Conservation (phyloP, 2,329 filamentous ascomycete species). For the Allantophomopsis lycopodina region DNA sequence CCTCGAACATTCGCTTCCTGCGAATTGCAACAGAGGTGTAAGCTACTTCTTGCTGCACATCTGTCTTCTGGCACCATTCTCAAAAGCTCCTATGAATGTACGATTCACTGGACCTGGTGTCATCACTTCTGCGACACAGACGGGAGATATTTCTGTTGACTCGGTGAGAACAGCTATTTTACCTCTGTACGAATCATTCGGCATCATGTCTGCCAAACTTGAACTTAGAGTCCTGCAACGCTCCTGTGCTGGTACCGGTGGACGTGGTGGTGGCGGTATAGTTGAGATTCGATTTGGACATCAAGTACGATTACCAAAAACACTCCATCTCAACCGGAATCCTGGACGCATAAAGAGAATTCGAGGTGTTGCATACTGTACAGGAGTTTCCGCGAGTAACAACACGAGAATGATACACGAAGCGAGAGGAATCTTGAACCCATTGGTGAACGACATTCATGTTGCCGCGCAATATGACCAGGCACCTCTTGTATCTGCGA, state of each 20-base stretch:
- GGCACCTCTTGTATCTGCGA: conserved; percentile 39
- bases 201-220: conserved; percentile 65
- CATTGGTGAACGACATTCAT: conserved; percentile 77
- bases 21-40: conserved; percentile 64
- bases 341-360: conserved; percentile 79
- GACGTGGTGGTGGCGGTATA: conserved; percentile 72
- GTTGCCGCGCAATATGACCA: conserved; percentile 70
- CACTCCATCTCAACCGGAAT: conserved; percentile 70
- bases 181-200: conserved; percentile 81
- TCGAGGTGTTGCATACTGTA: conserved; percentile 84
- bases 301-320: conserved; percentile 88
- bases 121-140: conserved; percentile 74
- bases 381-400: conserved; percentile 82
- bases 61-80: conserved; percentile 83
- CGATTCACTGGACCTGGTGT: conserved; percentile 83
- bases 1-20: conserved; percentile 68
- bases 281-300: conserved; percentile 92
- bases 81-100: conserved; percentile 82
- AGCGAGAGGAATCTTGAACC: conserved; percentile 76
- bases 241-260: conserved; percentile 63
- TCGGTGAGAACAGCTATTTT: conserved; percentile 87
- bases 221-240: conserved; percentile 72
- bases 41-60: conserved; percentile 88
- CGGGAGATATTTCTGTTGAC: conserved; percentile 82
- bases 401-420: conserved; percentile 92